A percentile compares a stretch with the other conserved stretches of the same genome.
Evolutionary conservation across 75 land plant genomes (phyloP).

Genomic region (Larix kaempferi): DNA sequence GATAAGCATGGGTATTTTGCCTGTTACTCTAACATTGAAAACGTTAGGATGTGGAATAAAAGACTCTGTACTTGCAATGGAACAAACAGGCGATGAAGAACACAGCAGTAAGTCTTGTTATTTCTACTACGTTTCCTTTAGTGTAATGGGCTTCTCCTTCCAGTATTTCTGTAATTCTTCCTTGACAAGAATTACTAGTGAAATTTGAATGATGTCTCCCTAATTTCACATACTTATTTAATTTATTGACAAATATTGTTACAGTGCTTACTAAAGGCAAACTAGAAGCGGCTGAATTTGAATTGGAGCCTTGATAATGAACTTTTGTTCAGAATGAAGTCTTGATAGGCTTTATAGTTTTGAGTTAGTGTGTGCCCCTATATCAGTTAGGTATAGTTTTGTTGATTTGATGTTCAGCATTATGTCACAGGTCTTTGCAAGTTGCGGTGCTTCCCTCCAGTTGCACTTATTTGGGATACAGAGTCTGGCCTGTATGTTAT

Average conservation of each 20-base stretch:
- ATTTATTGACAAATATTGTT: neutral
- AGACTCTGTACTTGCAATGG: conserved; percentile 48
- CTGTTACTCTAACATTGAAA: conserved; percentile 53
- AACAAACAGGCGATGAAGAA: conserved; percentile 63
- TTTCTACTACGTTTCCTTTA: neutral
- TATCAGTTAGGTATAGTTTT: neutral
- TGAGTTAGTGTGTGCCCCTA: neutral
- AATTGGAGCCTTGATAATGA: neutral
- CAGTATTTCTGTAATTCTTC: conserved; percentile 10
- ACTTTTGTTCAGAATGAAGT: neutral
- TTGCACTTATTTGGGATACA: conserved; percentile 85
- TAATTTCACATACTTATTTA: neutral
- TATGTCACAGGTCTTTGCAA: conserved; percentile 72
- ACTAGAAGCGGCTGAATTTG: neutral
- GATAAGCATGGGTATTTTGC: conserved; percentile 76
- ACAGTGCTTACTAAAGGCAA: neutral
- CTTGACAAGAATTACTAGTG: neutral
- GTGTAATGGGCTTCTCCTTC: conserved; percentile 7
- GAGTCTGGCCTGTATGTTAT: conserved; percentile 72
- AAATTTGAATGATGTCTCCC: neutral
- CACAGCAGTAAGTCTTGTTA: conserved; percentile 44
- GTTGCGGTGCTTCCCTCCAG: conserved; percentile 91
- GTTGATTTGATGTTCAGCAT: neutral
- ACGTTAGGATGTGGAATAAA: conserved; percentile 84
- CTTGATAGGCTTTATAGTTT: neutral